phyloP scores from a whole-genome alignment of 1,284 basidiomycete genomes.

The Sanghuangporus weigelae region DNA sequence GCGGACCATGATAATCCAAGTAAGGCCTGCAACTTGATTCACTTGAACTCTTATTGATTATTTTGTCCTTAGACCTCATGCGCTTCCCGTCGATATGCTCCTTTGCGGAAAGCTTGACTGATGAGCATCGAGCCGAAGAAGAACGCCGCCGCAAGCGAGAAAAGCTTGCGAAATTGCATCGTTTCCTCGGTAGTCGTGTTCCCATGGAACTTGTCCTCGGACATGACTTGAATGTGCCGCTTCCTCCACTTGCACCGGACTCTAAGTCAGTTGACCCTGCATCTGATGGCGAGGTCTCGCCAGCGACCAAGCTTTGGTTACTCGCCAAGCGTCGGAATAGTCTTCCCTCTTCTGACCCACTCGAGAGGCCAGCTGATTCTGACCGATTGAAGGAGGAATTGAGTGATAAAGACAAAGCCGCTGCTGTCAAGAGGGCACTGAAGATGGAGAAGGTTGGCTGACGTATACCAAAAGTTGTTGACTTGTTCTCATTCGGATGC shows the following conservation, averaged over 20 bases:
- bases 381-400: slow-evolving; percentile 66
- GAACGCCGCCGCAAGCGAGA: slow-evolving; percentile 64
- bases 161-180: slow-evolving; percentile 71
- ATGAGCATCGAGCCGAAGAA: slow-evolving; percentile 50
- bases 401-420: slow-evolving; percentile 63
- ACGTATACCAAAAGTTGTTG: slow-evolving; percentile 1
- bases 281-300: slow-evolving; percentile 19
- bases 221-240: slow-evolving; percentile 33
- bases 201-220: slow-evolving; percentile 64
- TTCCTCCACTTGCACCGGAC: slow-evolving; percentile 34
- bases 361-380: slow-evolving; percentile 44
- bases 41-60: slow-evolving; percentile 17
- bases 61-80: slow-evolving; percentile 22
- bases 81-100: slow-evolving; percentile 36
- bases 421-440: slow-evolving; percentile 69
- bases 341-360: slow-evolving; percentile 42
- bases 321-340: slow-evolving; percentile 47
- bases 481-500: slow-evolving; percentile 11
- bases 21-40: slow-evolving; percentile 11
- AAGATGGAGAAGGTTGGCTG: slow-evolving; percentile 75
- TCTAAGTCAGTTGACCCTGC: neutral
- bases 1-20: slow-evolving; percentile 17
- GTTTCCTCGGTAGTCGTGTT: slow-evolving; percentile 73
- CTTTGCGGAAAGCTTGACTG: slow-evolving; percentile 43
- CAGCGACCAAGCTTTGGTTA: slow-evolving; percentile 35